Evolutionary conservation across 2,329 filamentous ascomycete genomes (phyloP), one percentile per base, ranked within the genome.

Genomic region (Nigrograna mackinnonii): DNA sequence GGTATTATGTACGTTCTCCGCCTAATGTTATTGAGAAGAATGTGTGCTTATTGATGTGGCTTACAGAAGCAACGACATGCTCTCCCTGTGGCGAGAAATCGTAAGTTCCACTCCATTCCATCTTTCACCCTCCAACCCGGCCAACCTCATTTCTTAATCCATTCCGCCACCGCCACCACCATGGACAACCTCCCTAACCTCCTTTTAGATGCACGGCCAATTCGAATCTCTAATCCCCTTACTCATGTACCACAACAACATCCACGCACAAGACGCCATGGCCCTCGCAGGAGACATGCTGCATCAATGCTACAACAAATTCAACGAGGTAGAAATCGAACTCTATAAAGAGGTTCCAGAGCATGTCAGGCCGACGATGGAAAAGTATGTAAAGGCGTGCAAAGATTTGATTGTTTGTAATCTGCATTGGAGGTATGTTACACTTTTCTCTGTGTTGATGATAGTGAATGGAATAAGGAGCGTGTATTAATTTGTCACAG

Each of bases 371-470:
- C 4, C 34, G 6, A 37, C 34, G 34, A 37, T 37, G 34, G 24
- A 37, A 6, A 19, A 21, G 22, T 37, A 37, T 14, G 34, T 37
- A 21, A 37, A 37, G 24, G 34, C 34, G 17, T 37, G 34, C 17
- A 37, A 37, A 37, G 34, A 37, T 14, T 37, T 37, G 34, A 37
- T 37, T 22, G 34, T 37, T 22, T 37, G 34, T 21, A 37, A 37
- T 37, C 34, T 37, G 17, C 34, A 37, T 37, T 37, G 34, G 34
- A 37, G 34, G 34, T 37, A 37, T n/a, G n/a, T n/a, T n/a, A n/a
- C n/a, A n/a, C n/a, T n/a, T n/a, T n/a, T n/a, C n/a, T n/a, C n/a
- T n/a, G n/a, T n/a, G n/a, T n/a, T n/a, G n/a, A n/a, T n/a, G n/a
- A n/a, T n/a, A n/a, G n/a, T n/a, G n/a, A n/a, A n/a, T n/a, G n/a